Conservation (phyloP, 1,284 basidiomycete species). For the Anthracocystis setariae region DNA sequence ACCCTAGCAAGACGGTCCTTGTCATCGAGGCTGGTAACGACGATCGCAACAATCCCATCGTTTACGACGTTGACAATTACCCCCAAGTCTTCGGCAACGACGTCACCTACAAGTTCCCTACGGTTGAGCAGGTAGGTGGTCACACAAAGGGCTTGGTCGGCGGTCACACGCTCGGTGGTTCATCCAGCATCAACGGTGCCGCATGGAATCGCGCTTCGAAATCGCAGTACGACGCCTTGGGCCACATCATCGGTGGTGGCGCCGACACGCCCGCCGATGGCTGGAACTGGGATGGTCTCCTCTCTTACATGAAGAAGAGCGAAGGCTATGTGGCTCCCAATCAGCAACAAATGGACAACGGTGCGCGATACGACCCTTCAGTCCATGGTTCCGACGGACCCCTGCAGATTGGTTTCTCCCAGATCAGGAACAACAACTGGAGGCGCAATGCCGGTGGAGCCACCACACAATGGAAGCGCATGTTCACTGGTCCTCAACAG, state of each 20-base stretch:
- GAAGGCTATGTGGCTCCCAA: slow-evolving; percentile 74
- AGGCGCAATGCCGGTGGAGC: slow-evolving; percentile 5
- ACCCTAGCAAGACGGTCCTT: slow-evolving; percentile 57
- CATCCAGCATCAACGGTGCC: slow-evolving; percentile 74
- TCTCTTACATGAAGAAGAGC: slow-evolving; percentile 73
- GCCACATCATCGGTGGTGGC: slow-evolving; percentile 70
- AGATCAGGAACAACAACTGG: slow-evolving; percentile 25
- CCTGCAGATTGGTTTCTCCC: slow-evolving; percentile 71
- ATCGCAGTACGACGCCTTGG: slow-evolving; percentile 75
- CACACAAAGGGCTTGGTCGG: slow-evolving; percentile 69
- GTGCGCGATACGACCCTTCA: slow-evolving; percentile 70
- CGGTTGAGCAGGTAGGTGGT: slow-evolving; percentile 68
- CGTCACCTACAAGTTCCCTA: slow-evolving; percentile 72
- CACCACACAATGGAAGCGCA: slow-evolving; percentile 62
- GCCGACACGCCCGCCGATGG: background rate
- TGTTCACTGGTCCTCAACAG: slow-evolving; percentile 75
- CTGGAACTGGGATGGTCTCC: slow-evolving; percentile 74
- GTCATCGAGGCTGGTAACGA: slow-evolving; percentile 66
- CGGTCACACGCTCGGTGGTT: slow-evolving; percentile 75
- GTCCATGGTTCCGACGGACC: slow-evolving; percentile 74
- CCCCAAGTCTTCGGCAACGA: slow-evolving; percentile 71
- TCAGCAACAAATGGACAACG: slow-evolving; percentile 71
- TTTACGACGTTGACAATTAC: slow-evolving; percentile 68
- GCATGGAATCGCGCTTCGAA: slow-evolving; percentile 73
- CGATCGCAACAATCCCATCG: slow-evolving; percentile 30